Conservation (phyloP, 352 stramenopile species). For the Phytophthora agathidicida region DNA sequence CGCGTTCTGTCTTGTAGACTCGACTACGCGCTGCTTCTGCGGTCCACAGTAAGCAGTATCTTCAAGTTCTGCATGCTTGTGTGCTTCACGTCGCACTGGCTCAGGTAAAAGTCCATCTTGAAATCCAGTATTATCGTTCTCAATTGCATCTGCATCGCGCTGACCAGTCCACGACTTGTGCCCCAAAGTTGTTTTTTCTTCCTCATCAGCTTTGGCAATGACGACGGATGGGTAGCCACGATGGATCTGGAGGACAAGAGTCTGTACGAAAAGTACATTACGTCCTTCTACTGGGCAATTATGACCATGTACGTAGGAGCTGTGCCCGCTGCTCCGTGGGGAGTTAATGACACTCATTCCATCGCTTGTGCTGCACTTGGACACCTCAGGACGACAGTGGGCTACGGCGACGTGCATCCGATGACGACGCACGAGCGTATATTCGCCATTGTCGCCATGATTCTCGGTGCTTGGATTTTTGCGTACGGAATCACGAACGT, state of each 20-base stretch:
- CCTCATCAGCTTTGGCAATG: conserved; percentile 52
- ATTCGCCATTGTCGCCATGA: conserved; percentile 77
- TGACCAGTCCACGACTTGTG: not conserved
- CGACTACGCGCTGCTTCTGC: conserved; percentile 73
- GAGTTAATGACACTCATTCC: too few relatives aligned
- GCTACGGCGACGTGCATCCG: conserved; percentile 69
- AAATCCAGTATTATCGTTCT: not conserved
- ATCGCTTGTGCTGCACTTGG: not conserved
- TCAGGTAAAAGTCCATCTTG: conserved; percentile 47
- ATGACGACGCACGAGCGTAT: conserved; percentile 64
- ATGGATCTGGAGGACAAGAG: conserved; percentile 41
- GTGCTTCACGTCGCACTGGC: conserved; percentile 82
- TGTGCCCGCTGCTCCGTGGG: too few relatives aligned
- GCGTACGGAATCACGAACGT: conserved; percentile 86
- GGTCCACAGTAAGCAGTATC: conserved; percentile 77
- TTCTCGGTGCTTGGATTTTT: conserved; percentile 81
- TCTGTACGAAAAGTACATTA: conserved; percentile 65
- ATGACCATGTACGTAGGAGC: conserved; percentile 74
- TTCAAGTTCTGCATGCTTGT: conserved; percentile 84
- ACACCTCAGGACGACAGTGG: conserved; percentile 66
- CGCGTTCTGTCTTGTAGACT: conserved; percentile 29
- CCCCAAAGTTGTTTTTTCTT: conserved; percentile 61
- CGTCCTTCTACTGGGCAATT: conserved; percentile 76
- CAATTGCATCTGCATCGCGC: not conserved
- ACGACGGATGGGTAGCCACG: conserved; percentile 53